Conservation (phyloP, 192 early-diverging fungal species). For the Backusella parvicylindrica region DNA sequence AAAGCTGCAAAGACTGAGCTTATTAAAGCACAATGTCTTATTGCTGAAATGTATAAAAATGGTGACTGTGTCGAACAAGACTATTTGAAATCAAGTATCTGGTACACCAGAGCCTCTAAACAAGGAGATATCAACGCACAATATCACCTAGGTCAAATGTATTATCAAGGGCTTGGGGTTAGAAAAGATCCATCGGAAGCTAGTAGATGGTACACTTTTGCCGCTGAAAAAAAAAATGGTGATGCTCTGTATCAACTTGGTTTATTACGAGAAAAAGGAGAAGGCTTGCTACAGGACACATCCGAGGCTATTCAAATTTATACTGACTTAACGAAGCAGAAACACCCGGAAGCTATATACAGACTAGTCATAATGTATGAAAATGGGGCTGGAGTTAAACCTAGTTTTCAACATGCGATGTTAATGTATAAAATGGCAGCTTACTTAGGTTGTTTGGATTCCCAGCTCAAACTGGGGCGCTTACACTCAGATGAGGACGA, state of each 20-base stretch:
- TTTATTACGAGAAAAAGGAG: not conserved
- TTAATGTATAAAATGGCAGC: not conserved
- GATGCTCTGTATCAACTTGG: not conserved
- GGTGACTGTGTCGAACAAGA: no score
- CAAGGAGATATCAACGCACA: slow-evolving; percentile 17
- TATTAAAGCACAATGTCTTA: no score
- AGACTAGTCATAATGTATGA: no score
- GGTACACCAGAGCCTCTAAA: slow-evolving; percentile 29
- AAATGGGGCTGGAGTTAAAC: no score
- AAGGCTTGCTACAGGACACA: not conserved
- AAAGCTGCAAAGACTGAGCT: no score
- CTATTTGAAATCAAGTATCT: slow-evolving; percentile 6
- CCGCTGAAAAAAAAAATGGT: not conserved
- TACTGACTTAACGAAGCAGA: no score
- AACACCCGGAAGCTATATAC: no score
- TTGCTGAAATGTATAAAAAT: no score
- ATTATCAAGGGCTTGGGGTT: no score
- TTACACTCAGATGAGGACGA: not conserved
- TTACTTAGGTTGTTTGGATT: not conserved
- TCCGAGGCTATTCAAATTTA: no score
- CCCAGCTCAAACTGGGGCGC: not conserved
- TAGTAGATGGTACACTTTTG: not conserved
- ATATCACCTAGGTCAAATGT: no score
- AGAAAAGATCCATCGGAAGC: no score
- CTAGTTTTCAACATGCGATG: not conserved